These are phyloP conservation scores for Nothophaeocryptopus gaeumannii DNA, from an alignment of 2,329 filamentous ascomycete species.

Conservation along the genomic window DNA sequence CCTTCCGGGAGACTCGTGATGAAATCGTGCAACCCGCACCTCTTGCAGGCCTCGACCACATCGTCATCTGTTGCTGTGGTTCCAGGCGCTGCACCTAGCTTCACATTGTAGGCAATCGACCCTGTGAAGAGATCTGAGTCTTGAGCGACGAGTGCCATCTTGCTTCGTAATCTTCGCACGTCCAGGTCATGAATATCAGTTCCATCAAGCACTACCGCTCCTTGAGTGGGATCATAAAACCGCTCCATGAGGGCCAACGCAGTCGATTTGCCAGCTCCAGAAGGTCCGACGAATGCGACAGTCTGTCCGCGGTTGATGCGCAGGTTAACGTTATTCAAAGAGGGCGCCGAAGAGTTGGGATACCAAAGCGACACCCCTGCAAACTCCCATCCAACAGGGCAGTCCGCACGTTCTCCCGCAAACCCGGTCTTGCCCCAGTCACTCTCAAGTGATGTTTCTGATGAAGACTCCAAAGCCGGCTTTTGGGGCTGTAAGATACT, in stretches of 20 bases:
- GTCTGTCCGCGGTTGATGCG: slow-evolving; percentile 51
- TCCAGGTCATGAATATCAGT: slow-evolving; percentile 40
- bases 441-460: slow-evolving; percentile 22
- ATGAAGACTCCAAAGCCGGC: neutral
- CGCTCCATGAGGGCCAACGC: slow-evolving; percentile 47
- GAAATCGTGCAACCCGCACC: slow-evolving; percentile 48
- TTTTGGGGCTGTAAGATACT: slow-evolving; percentile 31
- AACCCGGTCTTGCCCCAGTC: too few species aligned
- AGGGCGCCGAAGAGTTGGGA: slow-evolving; percentile 35
- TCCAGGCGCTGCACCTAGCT: slow-evolving; percentile 35
- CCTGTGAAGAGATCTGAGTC: slow-evolving; percentile 48
- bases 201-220: slow-evolving; percentile 42
- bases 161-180: slow-evolving; percentile 38
- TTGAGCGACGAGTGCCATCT: slow-evolving; percentile 45
- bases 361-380: slow-evolving; percentile 41
- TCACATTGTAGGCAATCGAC: slow-evolving; percentile 44
- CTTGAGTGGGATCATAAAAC: slow-evolving; percentile 44
- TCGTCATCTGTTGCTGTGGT: slow-evolving; percentile 30
- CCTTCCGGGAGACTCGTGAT: slow-evolving; percentile 48
- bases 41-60: slow-evolving; percentile 38
- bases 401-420: too few species aligned
- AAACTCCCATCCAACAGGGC: slow-evolving; percentile 20
- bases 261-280: slow-evolving; percentile 48
- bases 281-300: slow-evolving; percentile 48
- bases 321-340: slow-evolving; percentile 51